A percentile compares a stretch with the other conserved stretches of the same genome.
These are phyloP conservation scores for Lunasporangiospora selenospora DNA, from an alignment of 192 early-diverging fungal genomes.

Conservation along the genomic window DNA sequence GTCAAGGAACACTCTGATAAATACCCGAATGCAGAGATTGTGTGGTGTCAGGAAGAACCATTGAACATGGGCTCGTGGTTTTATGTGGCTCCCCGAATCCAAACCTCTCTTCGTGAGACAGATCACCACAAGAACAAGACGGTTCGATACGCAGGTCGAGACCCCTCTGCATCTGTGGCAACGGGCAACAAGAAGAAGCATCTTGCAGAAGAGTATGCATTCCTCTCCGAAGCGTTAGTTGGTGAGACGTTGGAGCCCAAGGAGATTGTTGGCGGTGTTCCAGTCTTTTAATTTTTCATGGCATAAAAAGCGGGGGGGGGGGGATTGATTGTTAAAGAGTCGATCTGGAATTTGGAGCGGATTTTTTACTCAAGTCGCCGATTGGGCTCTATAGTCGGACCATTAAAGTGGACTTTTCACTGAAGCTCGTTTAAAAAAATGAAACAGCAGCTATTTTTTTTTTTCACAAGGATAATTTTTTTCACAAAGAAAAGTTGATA, in stretches of 20 bases:
- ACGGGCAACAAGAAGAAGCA: slow-evolving; percentile 96
- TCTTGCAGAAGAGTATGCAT: slow-evolving; percentile 72
- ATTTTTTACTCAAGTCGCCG: too few species aligned
- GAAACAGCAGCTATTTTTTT: too few species aligned
- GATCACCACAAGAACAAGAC: slow-evolving; percentile 61
- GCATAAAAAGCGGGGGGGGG: too few species aligned
- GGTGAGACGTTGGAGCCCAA: slow-evolving; percentile 65
- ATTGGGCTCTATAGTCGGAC: too few species aligned
- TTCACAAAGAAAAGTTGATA: too few species aligned
- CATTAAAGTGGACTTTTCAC: too few species aligned
- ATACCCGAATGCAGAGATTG: slow-evolving; percentile 86
- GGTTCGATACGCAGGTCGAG: slow-evolving; percentile 67
- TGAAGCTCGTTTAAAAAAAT: too few species aligned
- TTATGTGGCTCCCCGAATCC: slow-evolving; percentile 83
- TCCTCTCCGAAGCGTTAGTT: slow-evolving; percentile 69
- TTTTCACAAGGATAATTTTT: too few species aligned
- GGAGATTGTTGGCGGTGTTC: slow-evolving; percentile 66
- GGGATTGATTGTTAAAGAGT: too few species aligned
- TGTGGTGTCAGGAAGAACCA: slow-evolving; percentile 95
- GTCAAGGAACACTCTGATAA: slow-evolving; percentile 81
- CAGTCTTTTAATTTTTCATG: too few species aligned
- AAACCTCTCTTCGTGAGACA: slow-evolving; percentile 76
- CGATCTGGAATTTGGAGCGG: too few species aligned
- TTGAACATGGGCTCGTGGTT: slow-evolving; percentile 89
- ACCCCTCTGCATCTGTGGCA: slow-evolving; percentile 79